These are phyloP conservation scores for Colletotrichum scovillei DNA, from an alignment of 2,329 filamentous ascomycete species.

Conservation along the genomic window DNA sequence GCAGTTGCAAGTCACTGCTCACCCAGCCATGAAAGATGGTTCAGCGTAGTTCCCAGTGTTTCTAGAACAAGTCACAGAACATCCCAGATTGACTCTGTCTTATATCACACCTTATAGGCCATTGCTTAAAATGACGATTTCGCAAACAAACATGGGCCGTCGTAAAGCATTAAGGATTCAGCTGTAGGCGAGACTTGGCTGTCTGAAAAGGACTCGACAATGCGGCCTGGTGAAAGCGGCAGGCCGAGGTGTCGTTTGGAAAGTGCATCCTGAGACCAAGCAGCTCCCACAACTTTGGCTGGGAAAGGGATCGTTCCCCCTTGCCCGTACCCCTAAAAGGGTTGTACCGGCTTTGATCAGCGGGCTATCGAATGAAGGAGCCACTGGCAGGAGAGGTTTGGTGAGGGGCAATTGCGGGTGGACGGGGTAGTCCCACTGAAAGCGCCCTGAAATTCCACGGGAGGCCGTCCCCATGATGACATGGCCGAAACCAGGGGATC, in stretches of 20 bases:
- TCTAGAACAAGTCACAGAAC: not conserved
- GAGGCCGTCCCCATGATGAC: slow-evolving; percentile 32
- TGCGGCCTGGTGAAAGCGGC: slow-evolving; percentile 8
- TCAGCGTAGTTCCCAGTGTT: not conserved
- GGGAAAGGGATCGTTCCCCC: slow-evolving; percentile 19
- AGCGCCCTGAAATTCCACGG: slow-evolving; percentile 36
- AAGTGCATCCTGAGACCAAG: slow-evolving; percentile 1
- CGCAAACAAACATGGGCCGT: not conserved
- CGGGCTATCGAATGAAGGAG: slow-evolving; percentile 20
- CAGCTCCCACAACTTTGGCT: slow-evolving; percentile 1
- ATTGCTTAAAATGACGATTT: not conserved
- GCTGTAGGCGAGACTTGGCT: not conserved
- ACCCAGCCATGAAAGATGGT: not conserved
- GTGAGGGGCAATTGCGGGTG: slow-evolving; percentile 34
- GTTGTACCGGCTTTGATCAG: slow-evolving; percentile 22
- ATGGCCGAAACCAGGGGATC: slow-evolving; percentile 36
- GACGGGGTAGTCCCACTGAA: slow-evolving; percentile 34
- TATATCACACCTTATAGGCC: not conserved
- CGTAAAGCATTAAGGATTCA: not conserved
- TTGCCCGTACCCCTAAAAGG: slow-evolving; percentile 10
- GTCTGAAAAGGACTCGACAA: slow-evolving; percentile 6
- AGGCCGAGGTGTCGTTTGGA: not conserved
- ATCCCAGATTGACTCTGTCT: no score
- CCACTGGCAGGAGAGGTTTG: slow-evolving; percentile 25
- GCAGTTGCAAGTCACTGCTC: not conserved